phyloP scores from a whole-genome alignment of 441 rosid genomes.

The Metrosideros polymorpha region DNA sequence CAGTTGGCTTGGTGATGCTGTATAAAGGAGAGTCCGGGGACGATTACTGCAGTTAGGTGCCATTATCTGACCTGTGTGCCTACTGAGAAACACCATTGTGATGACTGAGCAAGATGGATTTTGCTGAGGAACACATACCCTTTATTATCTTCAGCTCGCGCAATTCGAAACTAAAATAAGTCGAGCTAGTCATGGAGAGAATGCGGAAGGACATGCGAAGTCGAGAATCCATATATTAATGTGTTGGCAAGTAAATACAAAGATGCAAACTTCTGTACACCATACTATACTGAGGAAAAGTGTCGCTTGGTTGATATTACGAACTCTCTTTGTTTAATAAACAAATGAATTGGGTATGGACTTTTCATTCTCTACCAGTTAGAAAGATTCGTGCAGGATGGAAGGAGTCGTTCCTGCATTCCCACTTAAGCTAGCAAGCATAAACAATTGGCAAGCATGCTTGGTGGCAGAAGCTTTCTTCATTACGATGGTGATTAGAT shows the following conservation, averaged over 20 bases:
- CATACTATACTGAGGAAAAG: not conserved
- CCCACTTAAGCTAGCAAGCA: not conserved
- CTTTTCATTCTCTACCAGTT: not conserved
- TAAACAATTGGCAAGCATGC: not conserved
- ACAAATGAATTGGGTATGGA: not conserved
- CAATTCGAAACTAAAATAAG: not conserved
- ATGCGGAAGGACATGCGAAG: not conserved
- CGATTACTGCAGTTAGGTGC: conserved; percentile 61
- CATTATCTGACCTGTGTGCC: conserved; percentile 48
- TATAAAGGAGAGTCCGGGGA: conserved; percentile 55
- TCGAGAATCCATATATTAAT: not conserved
- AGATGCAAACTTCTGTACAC: not conserved
- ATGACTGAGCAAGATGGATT: conserved; percentile 10
- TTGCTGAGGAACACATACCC: not conserved
- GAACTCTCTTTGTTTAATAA: not conserved
- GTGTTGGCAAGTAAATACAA: not conserved
- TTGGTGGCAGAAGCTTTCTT: not conserved
- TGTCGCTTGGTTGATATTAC: not conserved
- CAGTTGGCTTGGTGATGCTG: conserved; percentile 51
- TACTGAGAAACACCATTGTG: conserved; percentile 55
- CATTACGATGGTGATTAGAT: not conserved
- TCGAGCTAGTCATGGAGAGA: not conserved
- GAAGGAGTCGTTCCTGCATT: not conserved
- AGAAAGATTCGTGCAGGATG: not conserved
- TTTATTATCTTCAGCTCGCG: accelerated